Evolutionary conservation across 805 yeast species (phyloP).

Genomic region (Nakazawaea wyomingensis): DNA sequence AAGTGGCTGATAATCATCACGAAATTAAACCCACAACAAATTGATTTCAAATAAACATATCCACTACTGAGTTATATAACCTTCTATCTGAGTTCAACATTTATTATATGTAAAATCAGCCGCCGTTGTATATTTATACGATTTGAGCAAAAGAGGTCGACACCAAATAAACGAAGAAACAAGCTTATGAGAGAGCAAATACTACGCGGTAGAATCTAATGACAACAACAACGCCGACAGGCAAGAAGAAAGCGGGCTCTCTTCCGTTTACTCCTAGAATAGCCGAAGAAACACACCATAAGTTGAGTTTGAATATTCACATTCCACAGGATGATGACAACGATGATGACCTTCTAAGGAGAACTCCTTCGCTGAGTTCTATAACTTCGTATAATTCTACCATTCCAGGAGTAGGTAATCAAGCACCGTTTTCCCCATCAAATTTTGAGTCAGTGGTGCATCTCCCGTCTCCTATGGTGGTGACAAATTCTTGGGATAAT

Average conservation of each 20-base stretch:
- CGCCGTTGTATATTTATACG: too few relatives aligned
- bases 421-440: slow-evolving; percentile 19
- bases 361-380: neutral
- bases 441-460: slow-evolving; percentile 33
- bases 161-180: neutral
- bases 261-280: neutral
- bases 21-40: neutral
- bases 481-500: slow-evolving; percentile 7
- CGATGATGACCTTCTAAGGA: neutral
- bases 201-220: neutral
- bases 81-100: too few relatives aligned
- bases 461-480: slow-evolving; percentile 41
- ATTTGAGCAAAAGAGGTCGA: neutral
- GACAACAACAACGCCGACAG: neutral
- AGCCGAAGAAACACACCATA: neutral
- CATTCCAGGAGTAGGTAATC: slow-evolving; percentile 11
- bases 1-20: too few relatives aligned
- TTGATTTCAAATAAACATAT: too few relatives aligned
- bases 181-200: neutral
- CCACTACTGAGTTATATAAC: too few relatives aligned
- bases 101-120: too few relatives aligned
- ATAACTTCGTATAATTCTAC: neutral
- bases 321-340: slow-evolving; percentile 1
- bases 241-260: neutral
- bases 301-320: neutral